These are phyloP conservation scores for Penicillium fimorum DNA, from an alignment of 495 filamentous ascomycete species.

Conservation along the genomic window DNA sequence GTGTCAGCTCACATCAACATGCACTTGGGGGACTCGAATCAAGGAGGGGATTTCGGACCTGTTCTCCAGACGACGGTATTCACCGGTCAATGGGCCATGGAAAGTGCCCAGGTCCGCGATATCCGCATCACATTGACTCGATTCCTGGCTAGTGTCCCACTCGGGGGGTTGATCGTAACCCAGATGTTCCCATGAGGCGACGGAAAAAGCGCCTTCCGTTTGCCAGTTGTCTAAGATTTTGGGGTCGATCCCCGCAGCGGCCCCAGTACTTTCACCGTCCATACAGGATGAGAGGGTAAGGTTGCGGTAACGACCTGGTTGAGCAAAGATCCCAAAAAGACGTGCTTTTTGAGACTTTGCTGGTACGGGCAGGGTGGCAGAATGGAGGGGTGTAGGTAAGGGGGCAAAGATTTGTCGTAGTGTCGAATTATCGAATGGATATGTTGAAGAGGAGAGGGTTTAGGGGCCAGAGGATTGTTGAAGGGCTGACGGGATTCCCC, in stretches of 20 bases:
- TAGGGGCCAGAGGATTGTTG: constrained; percentile 9
- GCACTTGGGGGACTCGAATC: background rate
- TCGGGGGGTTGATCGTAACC: constrained; percentile 43
- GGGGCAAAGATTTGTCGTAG: background rate
- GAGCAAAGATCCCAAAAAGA: constrained; percentile 27
- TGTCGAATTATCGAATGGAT: background rate
- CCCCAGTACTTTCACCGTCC: constrained; percentile 45
- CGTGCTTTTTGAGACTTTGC: constrained; percentile 21
- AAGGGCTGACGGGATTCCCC: constrained; percentile 21
- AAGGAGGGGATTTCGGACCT: constrained; percentile 25
- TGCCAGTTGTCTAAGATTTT: constrained; percentile 50
- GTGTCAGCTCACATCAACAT: constrained; percentile 15
- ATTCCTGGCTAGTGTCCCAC: constrained; percentile 47
- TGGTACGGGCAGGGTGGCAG: background rate
- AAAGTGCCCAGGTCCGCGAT: constrained; percentile 37
- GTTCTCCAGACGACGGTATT: constrained; percentile 25
- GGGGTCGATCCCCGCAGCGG: constrained; percentile 50
- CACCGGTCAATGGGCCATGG: constrained; percentile 32
- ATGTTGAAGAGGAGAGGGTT: constrained; percentile 8
- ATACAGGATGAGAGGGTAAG: constrained; percentile 37
- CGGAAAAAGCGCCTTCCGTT: constrained; percentile 39
- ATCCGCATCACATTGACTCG: constrained; percentile 43
- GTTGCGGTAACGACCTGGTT: constrained; percentile 15
- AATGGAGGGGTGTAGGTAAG: background rate
- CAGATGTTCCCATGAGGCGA: constrained; percentile 43